Base-by-base conservation (phyloP, 768 basidiomycete genomes). In the Serendipita sp. region DNA sequence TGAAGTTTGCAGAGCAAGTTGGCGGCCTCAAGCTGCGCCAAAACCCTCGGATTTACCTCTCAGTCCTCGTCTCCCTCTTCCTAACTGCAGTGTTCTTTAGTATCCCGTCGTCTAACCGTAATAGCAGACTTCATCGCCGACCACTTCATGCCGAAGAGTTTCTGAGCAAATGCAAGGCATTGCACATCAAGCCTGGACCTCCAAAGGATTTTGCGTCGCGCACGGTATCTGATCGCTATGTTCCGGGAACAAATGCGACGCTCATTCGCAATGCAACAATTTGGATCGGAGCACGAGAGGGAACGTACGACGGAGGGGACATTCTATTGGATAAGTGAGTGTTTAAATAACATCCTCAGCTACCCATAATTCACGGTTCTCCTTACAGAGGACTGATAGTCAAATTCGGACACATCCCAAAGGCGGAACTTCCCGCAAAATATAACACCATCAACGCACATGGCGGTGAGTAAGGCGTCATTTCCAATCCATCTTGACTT, bases 241-340 rank as follows among this genome's bases (percentile, higher is more conserved):
- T 75, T 4, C 69, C 69, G 0, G 85, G 81, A 0, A 85, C 87
- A 0, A 68, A 68, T 2, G 70, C 82, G 0, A 75, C 78, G 1
- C 73, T 83, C 28, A 76, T 92, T 33, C 77, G 74, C 63, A 88
- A 91, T 69, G 87, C 83, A 9, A 82, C 79, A 3, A 78, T 91
- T 30, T 92, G 90, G 90, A 89, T 88, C 2, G 90, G 88, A 0
- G 71, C 74, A 5, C 66, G 76, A 9, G 74, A 79, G 33, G 88
- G 87, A 0, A 73, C 81, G 3, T 79, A 86, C 5, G 65, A 85
- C 9, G 72, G 73, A n/a, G 83, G 82, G 0, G 82, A 84, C 61
- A 69, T 91, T 2, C 72, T 84, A 0, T 69, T 91, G 14, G 79
- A 84, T 63, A 75, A 33, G 53, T 33, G 20, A 58, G 53, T 58